These are phyloP conservation scores for Cerrena zonata DNA, from an alignment of 1,284 basidiomycete species.

Conservation along the genomic window DNA sequence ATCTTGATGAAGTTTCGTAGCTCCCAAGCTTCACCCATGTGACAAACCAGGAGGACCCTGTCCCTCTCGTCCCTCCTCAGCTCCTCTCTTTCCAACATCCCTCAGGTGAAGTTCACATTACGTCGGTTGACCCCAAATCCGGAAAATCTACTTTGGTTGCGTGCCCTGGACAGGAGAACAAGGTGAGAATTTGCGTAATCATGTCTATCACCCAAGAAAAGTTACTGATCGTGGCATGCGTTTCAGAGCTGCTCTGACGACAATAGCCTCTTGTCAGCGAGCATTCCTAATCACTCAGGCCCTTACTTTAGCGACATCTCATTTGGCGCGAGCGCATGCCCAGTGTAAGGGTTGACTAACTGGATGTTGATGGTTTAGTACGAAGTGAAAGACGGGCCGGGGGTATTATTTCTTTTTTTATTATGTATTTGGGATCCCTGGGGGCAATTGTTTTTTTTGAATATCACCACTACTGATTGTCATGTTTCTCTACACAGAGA, in stretches of 20 bases:
- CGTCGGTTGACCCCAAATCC: conserved; percentile 13
- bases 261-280: conserved; percentile 18
- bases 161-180: conserved; percentile 29
- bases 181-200: too few relatives aligned
- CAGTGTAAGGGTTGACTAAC: conserved; percentile 16
- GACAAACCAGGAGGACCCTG: conserved; percentile 32
- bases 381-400: too few relatives aligned
- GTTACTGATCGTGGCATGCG: not conserved
- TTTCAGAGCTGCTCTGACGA: conserved; percentile 23
- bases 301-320: conserved; percentile 26
- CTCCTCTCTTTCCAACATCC: conserved; percentile 31
- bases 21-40: conserved; percentile 27
- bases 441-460: too few relatives aligned
- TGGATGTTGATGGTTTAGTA: too few relatives aligned
- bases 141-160: conserved; percentile 20
- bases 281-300: conserved; percentile 24
- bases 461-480: too few relatives aligned
- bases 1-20: too few relatives aligned
- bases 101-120: conserved; percentile 32
- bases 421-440: too few relatives aligned
- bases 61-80: conserved; percentile 32
- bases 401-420: too few relatives aligned
- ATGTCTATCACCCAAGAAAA: too few relatives aligned
- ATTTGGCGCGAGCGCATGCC: conserved; percentile 22
- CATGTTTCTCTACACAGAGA: too few relatives aligned